Conservation (phyloP, 2,329 filamentous ascomycete genomes). For the Zymoseptoria tritici region DNA sequence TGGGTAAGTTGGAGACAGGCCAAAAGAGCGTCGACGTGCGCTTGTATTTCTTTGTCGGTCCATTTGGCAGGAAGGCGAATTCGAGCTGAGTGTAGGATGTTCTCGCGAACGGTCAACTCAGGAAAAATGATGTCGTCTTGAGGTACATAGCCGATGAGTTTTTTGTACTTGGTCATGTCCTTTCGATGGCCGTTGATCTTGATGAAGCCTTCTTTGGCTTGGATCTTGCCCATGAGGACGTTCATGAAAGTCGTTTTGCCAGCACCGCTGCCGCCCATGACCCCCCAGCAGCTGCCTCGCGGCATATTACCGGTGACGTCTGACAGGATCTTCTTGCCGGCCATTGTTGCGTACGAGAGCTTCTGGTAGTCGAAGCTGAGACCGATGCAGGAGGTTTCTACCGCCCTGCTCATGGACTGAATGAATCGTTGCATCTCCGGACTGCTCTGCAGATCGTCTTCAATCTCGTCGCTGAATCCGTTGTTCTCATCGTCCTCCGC, state of each 20-base stretch:
- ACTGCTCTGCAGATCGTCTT: conserved; percentile 24
- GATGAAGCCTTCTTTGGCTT: conserved; percentile 43
- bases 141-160: conserved; percentile 55
- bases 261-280: conserved; percentile 55
- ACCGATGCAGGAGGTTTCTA: conserved; percentile 46
- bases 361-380: conserved; percentile 48
- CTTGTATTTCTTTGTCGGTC: conserved; percentile 43
- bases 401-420: conserved; percentile 46
- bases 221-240: conserved; percentile 53
- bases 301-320: conserved; percentile 50
- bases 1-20: conserved; percentile 47
- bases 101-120: conserved; percentile 55
- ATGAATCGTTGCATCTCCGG: conserved; percentile 44
- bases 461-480: conserved; percentile 20
- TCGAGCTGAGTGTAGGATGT: conserved; percentile 53
- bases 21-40: conserved; percentile 51
- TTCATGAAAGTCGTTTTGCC: conserved; percentile 55
- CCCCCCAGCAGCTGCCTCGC: conserved; percentile 47
- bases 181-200: conserved; percentile 45
- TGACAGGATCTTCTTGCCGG: conserved; percentile 39
- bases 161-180: conserved; percentile 47
- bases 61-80: conserved; percentile 48
- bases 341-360: conserved; percentile 29
- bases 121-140: conserved; percentile 55
- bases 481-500: conserved; percentile 25